Evolutionary conservation across 331 rosid genomes (phyloP), one percentile per base, ranked within the genome.

Genomic region (Arachis monticola): DNA sequence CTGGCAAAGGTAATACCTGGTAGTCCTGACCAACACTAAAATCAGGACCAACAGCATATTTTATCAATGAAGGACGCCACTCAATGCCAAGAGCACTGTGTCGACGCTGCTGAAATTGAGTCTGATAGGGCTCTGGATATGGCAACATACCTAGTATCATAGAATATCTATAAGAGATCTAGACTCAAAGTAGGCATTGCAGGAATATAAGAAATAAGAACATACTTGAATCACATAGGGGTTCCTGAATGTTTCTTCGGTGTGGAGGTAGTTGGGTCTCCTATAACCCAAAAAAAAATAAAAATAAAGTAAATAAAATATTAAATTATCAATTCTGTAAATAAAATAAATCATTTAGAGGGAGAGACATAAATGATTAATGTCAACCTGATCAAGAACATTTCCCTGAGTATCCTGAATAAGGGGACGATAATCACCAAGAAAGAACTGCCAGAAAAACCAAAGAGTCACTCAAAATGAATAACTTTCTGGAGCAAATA

Each of bases 341-440:
- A 11, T 70, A 66, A 72, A 66, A 40, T 61, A 77, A 73, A 48
- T 32, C 38, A 2, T 32, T 32, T 63, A 67, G 55, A 75, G 59
- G 59, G 40, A 12, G 30, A 32, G 38, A 32, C 73, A 60, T 7
- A 46, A 46, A 56, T 31, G 73, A 79, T 77, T 64, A 41, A 52
- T 52, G 44, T 66, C 61, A 71, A 92, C 97, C 96, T 88, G 94
- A 85, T 92, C 97, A 83, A 90, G 87, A 81, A 88, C 84, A 78
- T 83, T 72, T 78, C 96, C 97, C 55, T 83, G 84, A 73, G 77
- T 48, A 76, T 92, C 97, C 68, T 81, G 88, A 40, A 74, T 74
- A 69, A 90, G 94, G 68, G 97, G 97, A n/a, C 96, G 94, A 80
- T 90, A 92, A 79, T 92, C 97, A 44, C 97, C 96, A 72, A 92